Conservation (phyloP, 2,329 filamentous ascomycete genomes). For the Fusarium temperatum region DNA sequence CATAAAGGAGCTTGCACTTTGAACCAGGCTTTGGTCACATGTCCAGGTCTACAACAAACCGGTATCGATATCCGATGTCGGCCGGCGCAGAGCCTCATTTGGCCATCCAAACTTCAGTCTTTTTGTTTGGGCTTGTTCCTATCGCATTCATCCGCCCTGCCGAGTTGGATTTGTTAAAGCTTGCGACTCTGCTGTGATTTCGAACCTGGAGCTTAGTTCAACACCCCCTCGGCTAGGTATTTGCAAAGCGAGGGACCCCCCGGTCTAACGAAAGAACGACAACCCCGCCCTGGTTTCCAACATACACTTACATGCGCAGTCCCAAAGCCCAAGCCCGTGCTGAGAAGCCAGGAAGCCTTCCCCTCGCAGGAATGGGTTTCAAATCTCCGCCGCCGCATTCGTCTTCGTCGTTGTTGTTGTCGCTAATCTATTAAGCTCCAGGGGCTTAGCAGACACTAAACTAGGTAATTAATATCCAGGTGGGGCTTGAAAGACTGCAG, state of each 20-base stretch:
- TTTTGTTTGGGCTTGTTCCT: background rate
- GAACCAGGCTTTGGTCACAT: background rate
- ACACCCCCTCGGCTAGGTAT: background rate
- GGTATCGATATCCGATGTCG: background rate
- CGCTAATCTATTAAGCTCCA: background rate
- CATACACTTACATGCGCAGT: background rate
- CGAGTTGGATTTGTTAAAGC: background rate
- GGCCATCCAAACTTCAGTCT: background rate
- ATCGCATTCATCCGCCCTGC: background rate
- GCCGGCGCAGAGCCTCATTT: constrained; percentile 5
- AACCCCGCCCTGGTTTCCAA: background rate
- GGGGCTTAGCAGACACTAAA: constrained; percentile 7
- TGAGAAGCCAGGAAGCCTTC: background rate
- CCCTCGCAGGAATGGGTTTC: background rate
- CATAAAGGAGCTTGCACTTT: background rate
- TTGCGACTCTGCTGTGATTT: background rate
- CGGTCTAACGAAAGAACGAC: background rate
- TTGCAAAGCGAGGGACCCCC: constrained; percentile 10
- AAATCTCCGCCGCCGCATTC: background rate
- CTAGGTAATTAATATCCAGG: background rate
- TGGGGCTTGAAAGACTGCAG: constrained; percentile 12
- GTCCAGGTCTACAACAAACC: background rate
- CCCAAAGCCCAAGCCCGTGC: background rate
- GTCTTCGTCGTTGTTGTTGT: background rate
- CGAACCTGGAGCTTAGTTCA: background rate